Evolutionary conservation across 331 rosid genomes (phyloP).

Genomic region (Quercus lobata): DNA sequence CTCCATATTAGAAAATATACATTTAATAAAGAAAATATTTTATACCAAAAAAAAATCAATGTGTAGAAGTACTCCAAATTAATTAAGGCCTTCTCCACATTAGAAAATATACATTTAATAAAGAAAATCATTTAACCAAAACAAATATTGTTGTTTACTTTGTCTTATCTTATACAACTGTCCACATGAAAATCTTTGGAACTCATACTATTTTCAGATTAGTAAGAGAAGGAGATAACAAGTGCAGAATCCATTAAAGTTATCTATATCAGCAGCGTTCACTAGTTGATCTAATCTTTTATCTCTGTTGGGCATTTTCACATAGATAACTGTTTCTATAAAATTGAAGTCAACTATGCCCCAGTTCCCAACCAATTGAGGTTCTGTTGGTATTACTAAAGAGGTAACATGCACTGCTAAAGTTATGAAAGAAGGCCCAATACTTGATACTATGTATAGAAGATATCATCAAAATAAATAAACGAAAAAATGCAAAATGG

Average conservation of each 20-base stretch:
- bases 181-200: background rate
- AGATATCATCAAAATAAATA: background rate
- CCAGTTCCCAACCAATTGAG: background rate
- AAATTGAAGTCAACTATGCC: background rate
- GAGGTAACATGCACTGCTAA: background rate
- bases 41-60: background rate
- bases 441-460: background rate
- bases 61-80: background rate
- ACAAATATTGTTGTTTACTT: background rate
- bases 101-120: background rate
- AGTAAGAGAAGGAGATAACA: background rate
- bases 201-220: background rate
- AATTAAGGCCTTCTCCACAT: background rate
- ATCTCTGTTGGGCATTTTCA: background rate
- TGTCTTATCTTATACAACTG: background rate
- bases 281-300: background rate
- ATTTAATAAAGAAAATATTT: background rate
- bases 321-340: background rate
- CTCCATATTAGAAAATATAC: background rate
- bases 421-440: background rate
- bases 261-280: background rate
- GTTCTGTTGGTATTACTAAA: background rate
- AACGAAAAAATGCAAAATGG: background rate
- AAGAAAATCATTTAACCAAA: background rate
- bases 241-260: background rate